Base-by-base conservation (phyloP, 495 filamentous ascomycete genomes). In the Massariosphaeria phaeospora region DNA sequence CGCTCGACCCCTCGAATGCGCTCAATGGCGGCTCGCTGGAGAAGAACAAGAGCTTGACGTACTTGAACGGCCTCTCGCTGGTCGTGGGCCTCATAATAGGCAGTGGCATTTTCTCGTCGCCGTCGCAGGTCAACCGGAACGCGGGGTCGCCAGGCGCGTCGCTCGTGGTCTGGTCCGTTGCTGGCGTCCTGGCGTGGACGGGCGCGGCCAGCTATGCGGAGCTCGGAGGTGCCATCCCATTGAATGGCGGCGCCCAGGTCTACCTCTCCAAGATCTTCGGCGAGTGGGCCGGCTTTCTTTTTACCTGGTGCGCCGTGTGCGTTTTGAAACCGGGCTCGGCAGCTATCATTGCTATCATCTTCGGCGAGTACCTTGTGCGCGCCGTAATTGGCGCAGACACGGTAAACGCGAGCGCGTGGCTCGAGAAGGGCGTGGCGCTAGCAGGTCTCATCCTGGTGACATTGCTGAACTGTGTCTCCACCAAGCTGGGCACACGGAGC, bases 241-340 rank as follows among this genome's bases (percentile, higher is more conserved):
- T 98, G 24, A 98, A 97, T 70, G 93, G 93, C 13, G 94, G 93
- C 4, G 79, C 91, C 36, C 93, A 96, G 69, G 82, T 91, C 0
- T 98, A 98, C 64, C 75, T 98, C 12, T 81, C 86, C 33, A 96
- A 97, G 70, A 97, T 96, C 55, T 96, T 95, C 70, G 93, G 91
- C 17, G 94, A 97, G 70, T 69, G 93, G 52, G 77, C 83, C 6
- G 91, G 91, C 1, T 98, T 98, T 62, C 74, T 96, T 18, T 98
- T 95, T 70, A 91, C 88, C 9, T 98, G 93, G 93, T 89, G 87
- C 43, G 90, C 94, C 0, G 90, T 97, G 0, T 81, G 91, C 25
- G 93, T 98, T 10, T 72, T 97, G 21, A 97, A 96, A 70, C 93
- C 93, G 6, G 93, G 93, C 0, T 85, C 86, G 12, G 82, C 90